Evolutionary conservation across 148 eudicot species (phyloP), one percentile per base, ranked within the genome.

Genomic region (Arctostaphylos glauca): DNA sequence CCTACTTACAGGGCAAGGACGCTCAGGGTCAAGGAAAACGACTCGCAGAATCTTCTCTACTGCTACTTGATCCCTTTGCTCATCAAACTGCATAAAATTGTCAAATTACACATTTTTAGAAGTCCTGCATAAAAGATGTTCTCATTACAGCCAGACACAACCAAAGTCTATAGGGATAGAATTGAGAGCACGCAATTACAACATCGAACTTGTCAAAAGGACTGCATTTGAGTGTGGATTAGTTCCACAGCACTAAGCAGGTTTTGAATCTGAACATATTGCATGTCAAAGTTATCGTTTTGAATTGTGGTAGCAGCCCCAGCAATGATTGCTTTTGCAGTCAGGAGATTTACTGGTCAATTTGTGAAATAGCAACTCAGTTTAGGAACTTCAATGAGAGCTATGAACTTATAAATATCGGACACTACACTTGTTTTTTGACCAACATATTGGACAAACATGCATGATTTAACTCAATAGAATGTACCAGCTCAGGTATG

Each of bases 401-500:
- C 38, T 31, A 31, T 31, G 38, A 31, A 31, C 38, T 31, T 31
- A 31, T 31, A 31, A 31, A 1, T 31, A 31, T 31, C 38, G 38
- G 38, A 31, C 38, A 31, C 38, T 31, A 31, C 38, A 31, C 38
- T 31, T 31, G 38, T 31, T 31, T 31, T 31, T 31, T 31, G 38
- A 31, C 38, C 38, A 31, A 31, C 38, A 31, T 31, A 31, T 31
- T 31, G 38, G 38, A 31, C 38, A 31, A 31, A 0, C 38, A 1
- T 31, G 38, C 38, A 31, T 31, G 38, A 31, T 31, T 31, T 31
- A 31, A 31, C 38, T 31, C 38, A 31, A 31, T 31, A 31, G 38
- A 14, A 82, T 91, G 59, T 64, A 94, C 98, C 92, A 94, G 88
- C 84, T 94, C 98, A 76, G 98, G 92, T 9, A 90, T 88, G 81